Conservation (phyloP, 257 asterid genomes). For the Rehmannia glutinosa region DNA sequence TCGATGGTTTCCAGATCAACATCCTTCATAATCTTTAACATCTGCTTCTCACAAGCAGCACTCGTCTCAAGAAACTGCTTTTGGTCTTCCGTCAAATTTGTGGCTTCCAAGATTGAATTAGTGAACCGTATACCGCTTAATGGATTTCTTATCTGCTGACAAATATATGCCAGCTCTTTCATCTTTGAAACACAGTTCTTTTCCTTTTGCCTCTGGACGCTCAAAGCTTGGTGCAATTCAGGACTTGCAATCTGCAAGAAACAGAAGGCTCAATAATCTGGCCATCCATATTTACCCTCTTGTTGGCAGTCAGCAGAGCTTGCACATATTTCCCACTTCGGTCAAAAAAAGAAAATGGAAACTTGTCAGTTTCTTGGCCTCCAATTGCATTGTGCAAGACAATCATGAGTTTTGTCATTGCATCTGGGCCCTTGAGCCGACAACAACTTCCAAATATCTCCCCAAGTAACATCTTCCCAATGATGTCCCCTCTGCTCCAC, state of each 20-base stretch:
- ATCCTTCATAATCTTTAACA: conserved; percentile 62
- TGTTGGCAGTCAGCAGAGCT: conserved; percentile 65
- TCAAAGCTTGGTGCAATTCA: conserved; percentile 54
- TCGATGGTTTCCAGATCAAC: conserved; percentile 63
- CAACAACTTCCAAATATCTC: conserved; percentile 79
- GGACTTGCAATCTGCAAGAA: conserved; percentile 74
- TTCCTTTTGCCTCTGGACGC: conserved; percentile 56
- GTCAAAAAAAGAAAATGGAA: conserved; percentile 65
- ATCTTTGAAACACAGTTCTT: conserved; percentile 44
- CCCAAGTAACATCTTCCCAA: conserved; percentile 73
- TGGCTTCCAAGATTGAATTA: conserved; percentile 57
- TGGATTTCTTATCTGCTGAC: conserved; percentile 32
- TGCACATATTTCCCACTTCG: conserved; percentile 61
- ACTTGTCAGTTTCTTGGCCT: conserved; percentile 69
- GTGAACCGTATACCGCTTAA: conserved; percentile 76
- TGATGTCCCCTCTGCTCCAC: conserved; percentile 55
- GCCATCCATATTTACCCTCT: conserved; percentile 62
- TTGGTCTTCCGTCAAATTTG: conserved; percentile 64
- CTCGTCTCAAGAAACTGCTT: conserved; percentile 74
- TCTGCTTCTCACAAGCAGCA: conserved; percentile 82
- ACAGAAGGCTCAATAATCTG: conserved; percentile 61
- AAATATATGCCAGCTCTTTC: conserved; percentile 53
- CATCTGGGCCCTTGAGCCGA: conserved; percentile 67
- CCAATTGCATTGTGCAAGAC: conserved; percentile 74
- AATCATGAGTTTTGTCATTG: conserved; percentile 67